Evolutionary conservation across 495 filamentous ascomycete genomes (phyloP).

Genomic region (Penicilliopsis zonata): DNA sequence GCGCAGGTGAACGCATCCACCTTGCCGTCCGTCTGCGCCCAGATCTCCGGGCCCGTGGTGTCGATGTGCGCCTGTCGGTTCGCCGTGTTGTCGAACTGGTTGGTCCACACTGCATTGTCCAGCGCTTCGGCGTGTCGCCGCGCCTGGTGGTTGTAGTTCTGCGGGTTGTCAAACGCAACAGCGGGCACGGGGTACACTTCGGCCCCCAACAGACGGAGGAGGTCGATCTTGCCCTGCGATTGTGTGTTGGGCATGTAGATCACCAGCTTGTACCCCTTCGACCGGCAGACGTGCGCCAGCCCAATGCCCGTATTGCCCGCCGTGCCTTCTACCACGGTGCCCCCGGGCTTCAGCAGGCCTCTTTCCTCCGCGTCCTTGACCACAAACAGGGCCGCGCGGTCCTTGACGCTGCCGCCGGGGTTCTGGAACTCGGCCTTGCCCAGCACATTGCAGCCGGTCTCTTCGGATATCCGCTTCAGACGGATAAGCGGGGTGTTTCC

Average conservation of each 20-base stretch:
- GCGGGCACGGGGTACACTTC: conserved; percentile 97
- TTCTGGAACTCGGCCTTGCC: conserved; percentile 99
- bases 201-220: conserved; percentile 83
- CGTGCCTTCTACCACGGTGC: conserved; percentile 93
- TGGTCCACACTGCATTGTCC: conserved; percentile 94
- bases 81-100: conserved; percentile 95
- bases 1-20: conserved; percentile 92
- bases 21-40: conserved; percentile 80
- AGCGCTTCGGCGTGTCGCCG: conserved; percentile 71
- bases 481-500: conserved; percentile 94
- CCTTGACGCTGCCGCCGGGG: conserved; percentile 91
- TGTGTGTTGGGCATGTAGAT: conserved; percentile 99
- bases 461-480: conserved; percentile 73
- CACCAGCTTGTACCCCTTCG: conserved; percentile 83
- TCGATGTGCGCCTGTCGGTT: conserved; percentile 92
- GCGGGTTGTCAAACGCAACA: conserved; percentile 88
- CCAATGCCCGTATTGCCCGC: conserved; percentile 98
- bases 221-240: conserved; percentile 93
- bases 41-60: conserved; percentile 95
- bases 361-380: conserved; percentile 87
- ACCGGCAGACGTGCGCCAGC: conserved; percentile 90
- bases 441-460: conserved; percentile 88
- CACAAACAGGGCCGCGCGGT: conserved; percentile 89
- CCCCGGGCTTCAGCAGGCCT: conserved; percentile 69
- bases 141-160: conserved; percentile 98